phyloP scores from a whole-genome alignment of 2,329 filamentous ascomycete genomes.

The Penicillium paneum region DNA sequence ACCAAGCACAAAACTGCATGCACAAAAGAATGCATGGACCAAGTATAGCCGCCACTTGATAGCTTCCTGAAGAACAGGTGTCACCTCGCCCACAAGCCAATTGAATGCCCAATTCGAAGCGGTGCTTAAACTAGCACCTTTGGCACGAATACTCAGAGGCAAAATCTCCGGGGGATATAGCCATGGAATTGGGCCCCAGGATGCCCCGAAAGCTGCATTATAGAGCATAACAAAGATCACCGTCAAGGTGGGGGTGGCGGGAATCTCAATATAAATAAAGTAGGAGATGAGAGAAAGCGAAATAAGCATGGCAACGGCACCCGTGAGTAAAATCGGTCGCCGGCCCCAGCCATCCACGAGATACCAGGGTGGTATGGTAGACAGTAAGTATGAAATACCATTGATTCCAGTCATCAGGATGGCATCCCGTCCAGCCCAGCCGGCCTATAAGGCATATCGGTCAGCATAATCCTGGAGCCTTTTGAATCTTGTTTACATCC shows the following conservation, averaged over 20 bases:
- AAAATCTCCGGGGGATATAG: conserved; percentile 98
- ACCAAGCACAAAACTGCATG: conserved; percentile 93
- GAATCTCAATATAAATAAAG: conserved; percentile 84
- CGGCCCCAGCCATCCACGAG: conserved; percentile 90
- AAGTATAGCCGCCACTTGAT: conserved; percentile 95
- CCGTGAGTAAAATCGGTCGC: conserved; percentile 81
- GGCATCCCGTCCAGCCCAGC: conserved; percentile 87
- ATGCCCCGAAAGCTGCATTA: conserved; percentile 93
- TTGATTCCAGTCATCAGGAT: conserved; percentile 98
- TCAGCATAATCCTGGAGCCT: not conserved
- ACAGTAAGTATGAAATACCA: conserved; percentile 82
- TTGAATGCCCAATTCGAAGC: conserved; percentile 98
- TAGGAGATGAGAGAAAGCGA: conserved; percentile 89
- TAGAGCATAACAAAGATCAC: conserved; percentile 97
- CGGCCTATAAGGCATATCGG: conserved; percentile 50
- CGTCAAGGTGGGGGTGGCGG: conserved; percentile 73
- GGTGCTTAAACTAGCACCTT: conserved; percentile 93
- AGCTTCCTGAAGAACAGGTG: conserved; percentile 83
- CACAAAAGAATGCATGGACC: conserved; percentile 95
- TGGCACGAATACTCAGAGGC: conserved; percentile 91
- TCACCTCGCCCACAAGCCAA: conserved; percentile 94
- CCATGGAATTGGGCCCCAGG: conserved; percentile 99
- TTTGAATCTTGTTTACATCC: not conserved
- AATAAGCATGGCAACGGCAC: conserved; percentile 83
- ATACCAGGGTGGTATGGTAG: conserved; percentile 95